phyloP scores from a whole-genome alignment of 768 basidiomycete genomes.

The Pleurotus tuber-regium region DNA sequence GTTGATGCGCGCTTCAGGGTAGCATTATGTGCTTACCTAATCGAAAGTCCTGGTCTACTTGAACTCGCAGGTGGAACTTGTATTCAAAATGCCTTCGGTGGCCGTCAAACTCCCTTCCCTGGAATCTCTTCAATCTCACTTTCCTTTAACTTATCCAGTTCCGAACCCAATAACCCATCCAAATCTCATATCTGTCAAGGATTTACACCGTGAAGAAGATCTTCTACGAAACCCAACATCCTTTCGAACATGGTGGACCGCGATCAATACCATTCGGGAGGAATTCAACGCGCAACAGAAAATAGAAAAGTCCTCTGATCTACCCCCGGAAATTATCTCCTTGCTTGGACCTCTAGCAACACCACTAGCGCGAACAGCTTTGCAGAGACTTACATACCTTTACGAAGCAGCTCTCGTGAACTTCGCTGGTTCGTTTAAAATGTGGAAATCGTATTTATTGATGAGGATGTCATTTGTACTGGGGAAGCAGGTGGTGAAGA shows the following conservation, averaged over 20 bases:
- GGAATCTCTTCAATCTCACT: constrained; percentile 49
- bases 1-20: too few relatives aligned
- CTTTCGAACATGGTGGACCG: constrained; percentile 91
- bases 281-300: constrained; percentile 55
- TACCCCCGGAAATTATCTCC: constrained; percentile 46
- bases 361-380: constrained; percentile 63
- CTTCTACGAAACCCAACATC: constrained; percentile 87
- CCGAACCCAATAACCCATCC: constrained; percentile 81
- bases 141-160: constrained; percentile 84
- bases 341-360: constrained; percentile 82
- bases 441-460: constrained; percentile 92
- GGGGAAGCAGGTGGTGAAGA: constrained; percentile 68
- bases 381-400: constrained; percentile 87
- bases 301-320: constrained; percentile 45
- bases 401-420: constrained; percentile 89
- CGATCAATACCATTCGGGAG: constrained; percentile 76
- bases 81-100: constrained; percentile 37
- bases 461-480: constrained; percentile 85
- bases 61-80: too few relatives aligned
- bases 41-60: too few relatives aligned
- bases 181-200: constrained; percentile 67
- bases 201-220: constrained; percentile 91
- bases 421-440: constrained; percentile 88
- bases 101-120: constrained; percentile 32
- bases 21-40: too few relatives aligned